phyloP scores from a whole-genome alignment of 495 filamentous ascomycete species.

The Penicillium subrubescens region DNA sequence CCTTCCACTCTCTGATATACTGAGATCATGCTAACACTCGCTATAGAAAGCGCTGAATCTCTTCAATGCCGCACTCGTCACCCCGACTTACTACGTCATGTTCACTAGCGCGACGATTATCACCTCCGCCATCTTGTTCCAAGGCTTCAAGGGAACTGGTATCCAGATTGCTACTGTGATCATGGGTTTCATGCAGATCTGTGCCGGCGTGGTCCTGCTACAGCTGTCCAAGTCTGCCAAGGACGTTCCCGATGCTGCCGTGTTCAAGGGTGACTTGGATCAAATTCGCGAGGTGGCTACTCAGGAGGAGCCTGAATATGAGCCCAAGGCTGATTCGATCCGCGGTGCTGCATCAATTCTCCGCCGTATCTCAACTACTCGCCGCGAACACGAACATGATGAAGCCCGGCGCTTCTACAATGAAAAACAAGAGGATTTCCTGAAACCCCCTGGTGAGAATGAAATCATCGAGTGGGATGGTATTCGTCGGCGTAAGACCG shows the following conservation, averaged over 20 bases:
- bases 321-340: slow-evolving; percentile 96
- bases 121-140: slow-evolving; percentile 89
- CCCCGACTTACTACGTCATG: slow-evolving; percentile 97
- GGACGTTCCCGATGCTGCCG: slow-evolving; percentile 89
- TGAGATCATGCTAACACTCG: slow-evolving; percentile 26
- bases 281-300: slow-evolving; percentile 94
- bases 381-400: slow-evolving; percentile 77
- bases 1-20: background rate
- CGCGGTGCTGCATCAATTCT: slow-evolving; percentile 90
- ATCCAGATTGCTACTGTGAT: slow-evolving; percentile 85
- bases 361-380: slow-evolving; percentile 73
- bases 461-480: slow-evolving; percentile 92
- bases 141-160: slow-evolving; percentile 86
- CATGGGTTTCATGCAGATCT: slow-evolving; percentile 93
- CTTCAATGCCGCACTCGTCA: slow-evolving; percentile 96
- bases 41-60: slow-evolving; percentile 96
- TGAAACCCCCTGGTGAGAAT: slow-evolving; percentile 75
- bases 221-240: slow-evolving; percentile 98
- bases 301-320: slow-evolving; percentile 90
- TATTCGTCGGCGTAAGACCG: slow-evolving; percentile 78
- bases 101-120: slow-evolving; percentile 96
- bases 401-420: slow-evolving; percentile 79
- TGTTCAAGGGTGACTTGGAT: slow-evolving; percentile 91
- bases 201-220: slow-evolving; percentile 90
- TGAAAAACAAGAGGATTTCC: slow-evolving; percentile 69